Evolutionary conservation across 108 stramenopile species (phyloP).

Genomic region (Stephanodiscus triporus): DNA sequence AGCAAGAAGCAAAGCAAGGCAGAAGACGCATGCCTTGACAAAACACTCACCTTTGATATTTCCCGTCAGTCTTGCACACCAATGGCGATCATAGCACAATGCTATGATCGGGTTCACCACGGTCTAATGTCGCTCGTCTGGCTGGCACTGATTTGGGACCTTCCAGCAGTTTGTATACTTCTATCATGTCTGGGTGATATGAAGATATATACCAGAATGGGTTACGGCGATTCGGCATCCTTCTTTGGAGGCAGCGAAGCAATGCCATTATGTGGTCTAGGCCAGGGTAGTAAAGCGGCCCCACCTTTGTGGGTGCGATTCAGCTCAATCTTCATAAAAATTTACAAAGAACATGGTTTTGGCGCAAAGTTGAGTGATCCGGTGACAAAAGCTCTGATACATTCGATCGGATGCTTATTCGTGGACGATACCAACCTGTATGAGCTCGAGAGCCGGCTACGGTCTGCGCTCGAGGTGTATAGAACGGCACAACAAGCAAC

Average conservation of each 20-base stretch:
- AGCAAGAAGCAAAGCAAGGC: background rate
- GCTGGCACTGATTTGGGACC: background rate
- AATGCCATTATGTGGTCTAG: too few species aligned
- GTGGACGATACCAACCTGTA: slow-evolving; percentile 1
- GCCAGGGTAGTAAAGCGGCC: too few species aligned
- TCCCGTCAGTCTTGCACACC: background rate
- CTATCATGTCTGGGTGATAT: too few species aligned
- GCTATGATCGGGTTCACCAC: slow-evolving; percentile 4
- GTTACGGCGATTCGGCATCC: too few species aligned
- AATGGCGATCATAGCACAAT: background rate
- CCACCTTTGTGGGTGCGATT: background rate
- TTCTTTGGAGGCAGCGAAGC: too few species aligned
- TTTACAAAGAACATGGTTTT: background rate
- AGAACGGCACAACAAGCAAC: background rate
- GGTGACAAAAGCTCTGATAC: background rate
- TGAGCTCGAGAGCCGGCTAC: background rate
- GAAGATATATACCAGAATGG: too few species aligned
- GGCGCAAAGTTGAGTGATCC: background rate
- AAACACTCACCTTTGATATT: background rate
- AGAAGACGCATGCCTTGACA: background rate
- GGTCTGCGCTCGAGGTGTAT: background rate
- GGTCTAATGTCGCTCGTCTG: background rate
- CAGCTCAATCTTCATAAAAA: background rate
- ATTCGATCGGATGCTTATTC: slow-evolving; percentile 5
- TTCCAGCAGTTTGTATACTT: background rate